Evolutionary conservation across 2,329 filamentous ascomycete species (phyloP), one percentile per base, ranked within the genome.

Genomic region (Botryosphaeria dothidea): DNA sequence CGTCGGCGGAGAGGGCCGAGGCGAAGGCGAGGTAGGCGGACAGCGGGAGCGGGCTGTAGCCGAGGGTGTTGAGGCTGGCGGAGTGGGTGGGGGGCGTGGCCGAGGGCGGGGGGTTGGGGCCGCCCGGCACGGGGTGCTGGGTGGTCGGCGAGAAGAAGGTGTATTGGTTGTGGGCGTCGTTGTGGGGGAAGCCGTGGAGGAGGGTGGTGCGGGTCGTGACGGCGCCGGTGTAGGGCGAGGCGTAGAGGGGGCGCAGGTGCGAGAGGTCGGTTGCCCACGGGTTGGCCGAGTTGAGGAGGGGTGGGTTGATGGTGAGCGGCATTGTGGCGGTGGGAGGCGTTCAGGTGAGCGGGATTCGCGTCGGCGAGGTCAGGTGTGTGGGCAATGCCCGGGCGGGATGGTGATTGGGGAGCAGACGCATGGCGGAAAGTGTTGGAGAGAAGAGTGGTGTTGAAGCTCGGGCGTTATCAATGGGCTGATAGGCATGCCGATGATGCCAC

Each of bases 161-260:
- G 68, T 88, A 90, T 71, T 89, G 88, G 72, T 93, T 89, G 1
- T 83, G 74, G 0, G 72, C 69, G 2, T 83, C 75, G 68, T 90
- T 79, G 72, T 93, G 88, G 1, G 80, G 72, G 73, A 92, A 93
- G 45, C 88, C 89, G 8, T 80, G 68, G 17, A 90, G 75, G 5
- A 92, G 82, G 2, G 87, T 86, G 1, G 91, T 94, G 13, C 91
- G 84, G 2, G 88, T 91, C 1, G 91, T 93, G 34, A 93, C 85
- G 15, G 90, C 91, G 66, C 91, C 91, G 0, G 88, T 92, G 62
- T 85, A 79, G 0, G 84, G 80, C 57, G 82, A 88, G 31, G 79
- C 73, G 72, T 90, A 90, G 6, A 93, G 84, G 1, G 78, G 77
- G 43, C 79, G 74, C 3, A 93, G 83, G 68, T 93, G 86, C 4